Evolutionary conservation across 768 basidiomycete genomes (phyloP).

Genomic region (Phaffia tasmanica): DNA sequence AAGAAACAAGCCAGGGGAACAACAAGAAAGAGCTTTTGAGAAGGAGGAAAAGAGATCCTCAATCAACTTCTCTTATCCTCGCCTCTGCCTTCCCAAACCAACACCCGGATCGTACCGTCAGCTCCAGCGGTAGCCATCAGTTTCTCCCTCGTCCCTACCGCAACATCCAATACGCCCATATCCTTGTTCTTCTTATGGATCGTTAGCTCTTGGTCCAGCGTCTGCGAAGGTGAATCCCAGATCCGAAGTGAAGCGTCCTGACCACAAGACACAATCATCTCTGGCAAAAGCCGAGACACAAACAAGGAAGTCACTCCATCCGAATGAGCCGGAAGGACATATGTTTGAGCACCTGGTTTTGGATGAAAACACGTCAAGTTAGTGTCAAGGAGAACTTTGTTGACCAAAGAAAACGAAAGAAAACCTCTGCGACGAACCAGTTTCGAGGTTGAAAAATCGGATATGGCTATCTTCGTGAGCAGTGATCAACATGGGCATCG

Average conservation of each 20-base stretch:
- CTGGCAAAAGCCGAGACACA: constrained; percentile 38
- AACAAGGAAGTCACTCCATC: constrained; percentile 85
- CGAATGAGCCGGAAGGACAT: constrained; percentile 80
- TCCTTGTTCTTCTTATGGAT: constrained; percentile 73
- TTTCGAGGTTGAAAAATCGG: constrained; percentile 70
- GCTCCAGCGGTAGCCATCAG: constrained; percentile 91
- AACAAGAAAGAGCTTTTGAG: not conserved
- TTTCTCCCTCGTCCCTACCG: constrained; percentile 69
- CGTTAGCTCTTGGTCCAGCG: constrained; percentile 76
- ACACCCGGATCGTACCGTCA: constrained; percentile 40
- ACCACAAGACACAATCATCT: constrained; percentile 66
- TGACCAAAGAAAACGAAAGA: not conserved
- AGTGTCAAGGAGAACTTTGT: not conserved
- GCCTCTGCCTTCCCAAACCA: constrained; percentile 9
- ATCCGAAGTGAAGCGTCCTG: constrained; percentile 90
- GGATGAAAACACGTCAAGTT: constrained; percentile 1
- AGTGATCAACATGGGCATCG: constrained; percentile 72
- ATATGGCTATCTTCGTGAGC: constrained; percentile 92
- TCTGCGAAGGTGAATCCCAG: constrained; percentile 70
- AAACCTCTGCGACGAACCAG: constrained; percentile 45
- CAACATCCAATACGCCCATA: constrained; percentile 82
- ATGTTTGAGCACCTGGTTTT: constrained; percentile 62
- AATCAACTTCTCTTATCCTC: not conserved
- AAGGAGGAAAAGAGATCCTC: not conserved
- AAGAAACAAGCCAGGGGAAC: not conserved